Conservation (phyloP, 352 stramenopile species). For the Thalassiosira hispida region DNA sequence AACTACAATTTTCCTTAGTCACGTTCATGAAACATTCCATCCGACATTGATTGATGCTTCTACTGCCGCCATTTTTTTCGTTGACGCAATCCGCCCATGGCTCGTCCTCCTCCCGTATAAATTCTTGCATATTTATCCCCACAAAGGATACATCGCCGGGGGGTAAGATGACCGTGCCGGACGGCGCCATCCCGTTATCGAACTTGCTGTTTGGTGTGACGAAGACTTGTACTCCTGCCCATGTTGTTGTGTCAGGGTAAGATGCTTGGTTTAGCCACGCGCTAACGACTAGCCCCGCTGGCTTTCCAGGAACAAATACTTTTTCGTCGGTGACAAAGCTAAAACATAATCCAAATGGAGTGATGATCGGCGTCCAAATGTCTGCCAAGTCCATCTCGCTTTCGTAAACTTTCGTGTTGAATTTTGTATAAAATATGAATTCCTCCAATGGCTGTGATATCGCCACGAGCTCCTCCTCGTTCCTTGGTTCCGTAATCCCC, state of each 20-base stretch:
- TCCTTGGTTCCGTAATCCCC: slow-evolving; percentile 13
- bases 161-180: not conserved
- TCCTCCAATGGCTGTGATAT: slow-evolving; percentile 15
- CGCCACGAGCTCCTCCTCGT: slow-evolving; percentile 4
- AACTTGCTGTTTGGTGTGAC: not conserved
- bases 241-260: not conserved
- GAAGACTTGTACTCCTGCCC: slow-evolving; percentile 6
- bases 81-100: slow-evolving; percentile 6
- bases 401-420: slow-evolving; percentile 8
- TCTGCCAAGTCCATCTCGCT: not conserved
- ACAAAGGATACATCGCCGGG: slow-evolving; percentile 5
- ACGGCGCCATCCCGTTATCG: not conserved
- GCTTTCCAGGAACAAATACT: slow-evolving; percentile 3
- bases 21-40: slow-evolving; percentile 11
- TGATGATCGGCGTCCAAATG: slow-evolving; percentile 10
- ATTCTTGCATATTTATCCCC: not conserved
- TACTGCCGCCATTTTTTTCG: too few species aligned
- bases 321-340: slow-evolving; percentile 16
- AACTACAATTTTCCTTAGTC: not conserved
- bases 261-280: not conserved
- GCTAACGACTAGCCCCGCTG: not conserved
- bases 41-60: not conserved
- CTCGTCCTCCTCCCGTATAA: slow-evolving; percentile 10
- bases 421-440: slow-evolving; percentile 15
- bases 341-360: slow-evolving; percentile 6